Evolutionary conservation across 345 rosid genomes (phyloP).

Genomic region (Boechera stricta): DNA sequence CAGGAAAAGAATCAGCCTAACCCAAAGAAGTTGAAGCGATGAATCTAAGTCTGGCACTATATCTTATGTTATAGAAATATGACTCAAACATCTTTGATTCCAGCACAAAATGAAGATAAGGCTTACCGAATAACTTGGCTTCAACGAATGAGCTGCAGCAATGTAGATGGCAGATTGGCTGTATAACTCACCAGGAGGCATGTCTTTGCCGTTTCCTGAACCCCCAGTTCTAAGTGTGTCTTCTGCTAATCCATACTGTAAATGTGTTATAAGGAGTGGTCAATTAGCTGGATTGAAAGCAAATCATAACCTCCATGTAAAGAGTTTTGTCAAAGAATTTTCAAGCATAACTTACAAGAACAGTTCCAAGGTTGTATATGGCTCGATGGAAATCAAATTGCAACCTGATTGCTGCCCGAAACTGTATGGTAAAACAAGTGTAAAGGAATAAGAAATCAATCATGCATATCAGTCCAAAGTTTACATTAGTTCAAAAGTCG

Average conservation of each 20-base stretch:
- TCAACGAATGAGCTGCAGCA: slow-evolving; percentile 98
- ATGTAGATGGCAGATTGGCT: slow-evolving; percentile 97
- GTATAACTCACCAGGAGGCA: slow-evolving; percentile 88
- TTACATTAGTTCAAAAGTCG: slow-evolving; percentile 39
- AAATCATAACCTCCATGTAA: slow-evolving; percentile 3
- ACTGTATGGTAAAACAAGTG: slow-evolving; percentile 57
- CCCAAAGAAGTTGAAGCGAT: slow-evolving; percentile 17
- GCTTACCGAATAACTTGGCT: slow-evolving; percentile 91
- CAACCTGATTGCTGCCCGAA: slow-evolving; percentile 91
- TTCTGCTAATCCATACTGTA: slow-evolving; percentile 96
- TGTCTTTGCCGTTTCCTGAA: slow-evolving; percentile 62
- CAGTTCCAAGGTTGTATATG: slow-evolving; percentile 98
- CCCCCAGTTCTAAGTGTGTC: slow-evolving; percentile 90
- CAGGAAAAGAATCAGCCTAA: slow-evolving; percentile 33
- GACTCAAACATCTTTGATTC: slow-evolving; percentile 10
- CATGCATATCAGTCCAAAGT: slow-evolving; percentile 37
- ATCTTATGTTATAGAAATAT: neutral
- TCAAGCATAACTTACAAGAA: slow-evolving; percentile 63
- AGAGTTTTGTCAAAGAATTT: neutral
- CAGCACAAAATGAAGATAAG: slow-evolving; percentile 10
- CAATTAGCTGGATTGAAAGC: neutral
- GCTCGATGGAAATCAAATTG: slow-evolving; percentile 98
- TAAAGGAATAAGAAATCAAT: neutral
- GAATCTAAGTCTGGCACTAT: neutral
- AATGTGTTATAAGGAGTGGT: slow-evolving; percentile 19